Base-by-base conservation (phyloP, 106 monocot genomes). In the Acorus gramineus region DNA sequence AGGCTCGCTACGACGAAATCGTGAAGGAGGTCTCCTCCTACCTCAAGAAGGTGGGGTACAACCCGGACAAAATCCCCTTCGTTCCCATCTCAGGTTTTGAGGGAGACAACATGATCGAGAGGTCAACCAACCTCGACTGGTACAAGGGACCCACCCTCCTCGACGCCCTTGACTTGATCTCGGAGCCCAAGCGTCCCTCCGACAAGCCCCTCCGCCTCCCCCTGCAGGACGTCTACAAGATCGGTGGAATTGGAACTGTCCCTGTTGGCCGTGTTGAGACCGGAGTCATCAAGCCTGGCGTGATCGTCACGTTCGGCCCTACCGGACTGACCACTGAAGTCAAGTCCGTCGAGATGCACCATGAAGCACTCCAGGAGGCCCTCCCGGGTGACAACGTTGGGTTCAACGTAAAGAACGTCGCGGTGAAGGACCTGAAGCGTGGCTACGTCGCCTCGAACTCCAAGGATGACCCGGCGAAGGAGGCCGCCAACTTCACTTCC, bases 221-320 rank as follows among this genome's bases (percentile, higher is more conserved):
- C n/a, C 79, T 84, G 46, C 83, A 84, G 73, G 83, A 84, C 28
- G 83, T 84, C 11, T 84, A 84, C 79, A 84, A 84, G 79, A 84
- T 84, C 50, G 84, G 84, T 7, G 84, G 84, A 47, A 84, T 84
- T 58, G 84, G 84, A 2, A 84, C 84, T 44, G 84, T 84, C 43
- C 79, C 65, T 7, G 74, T 74, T 61, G 80, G 9, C 28, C 76
- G 72, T 55, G 74, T 74, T 2, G 74, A 74, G 60, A 74, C 74
- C 11, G 74, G 74, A 43, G 42, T 80, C n/a, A 11, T 76, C 55
- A 80, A 72, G 59, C 80, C 78, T 12, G 79, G 83, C 11, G 79
- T 79, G 75, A 68, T 83, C 3, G 83, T 83, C 7, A 83, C 83
- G 50, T 83, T 83, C 12, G 83, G 79, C 5, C 83, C 83, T 1